Base-by-base conservation (phyloP, 345 rosid species). In the Syzygium jambos region DNA sequence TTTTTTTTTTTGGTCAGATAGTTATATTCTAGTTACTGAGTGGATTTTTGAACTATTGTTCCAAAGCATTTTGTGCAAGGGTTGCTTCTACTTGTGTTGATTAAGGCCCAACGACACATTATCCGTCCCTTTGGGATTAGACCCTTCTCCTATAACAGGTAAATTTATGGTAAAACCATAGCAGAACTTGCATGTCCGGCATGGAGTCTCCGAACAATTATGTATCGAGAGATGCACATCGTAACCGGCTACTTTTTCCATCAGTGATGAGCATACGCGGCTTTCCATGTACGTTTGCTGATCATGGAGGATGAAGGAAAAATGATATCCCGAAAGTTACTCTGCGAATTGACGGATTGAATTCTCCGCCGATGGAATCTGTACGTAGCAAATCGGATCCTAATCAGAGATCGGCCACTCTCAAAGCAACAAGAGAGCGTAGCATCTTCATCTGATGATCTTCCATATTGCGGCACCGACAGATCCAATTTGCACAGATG, bases 151-250 rank as follows among this genome's bases (percentile, higher is more conserved):
- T 29, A 15, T 15, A 9, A 15, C 22, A 15, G 1, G 29, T 0
- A 0, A 15, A 29, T 63, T 7, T 9, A 0, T 1, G 3, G 41
- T 63, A 63, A 63, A 29, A 63, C 21, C 15, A 29, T 4, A 29
- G 68, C 6, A 61, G 77, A 63, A 7, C 41, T 63, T 63, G 41
- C 9, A 17, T 29, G 1, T 0, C 0, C 2, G 22, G 14, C 41
- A 0, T 65, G 11, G 11, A 0, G 22, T 15, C 30, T 65, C 9
- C 5, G 4, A 7, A 3, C 19, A 29, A 29, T 29, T 65, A 21
- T 29, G 41, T 9, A 65, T 29, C 5, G 0, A 2, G 23, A 55
- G 25, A 21, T 21, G 2, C 23, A 54, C 57, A 54, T 11, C 25
- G 23, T 54, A 25, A 54, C 57, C 25, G 1, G 10, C 57, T 23